Evolutionary conservation across 2,329 filamentous ascomycete genomes (phyloP).

Genomic region (Colletotrichum tropicicola): DNA sequence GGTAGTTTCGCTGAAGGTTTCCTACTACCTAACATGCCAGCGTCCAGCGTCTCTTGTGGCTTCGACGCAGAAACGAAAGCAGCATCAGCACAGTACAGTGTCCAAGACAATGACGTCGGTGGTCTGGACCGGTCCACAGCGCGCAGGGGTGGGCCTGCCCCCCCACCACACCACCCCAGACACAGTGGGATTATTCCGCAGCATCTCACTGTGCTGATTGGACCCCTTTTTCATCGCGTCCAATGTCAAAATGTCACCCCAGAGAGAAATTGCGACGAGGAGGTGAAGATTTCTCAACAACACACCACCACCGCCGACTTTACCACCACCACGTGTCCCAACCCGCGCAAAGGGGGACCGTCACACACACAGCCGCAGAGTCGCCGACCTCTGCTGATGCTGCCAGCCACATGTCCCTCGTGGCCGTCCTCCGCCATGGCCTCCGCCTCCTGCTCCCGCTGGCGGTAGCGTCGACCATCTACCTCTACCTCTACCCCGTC

Average conservation of each 20-base stretch:
- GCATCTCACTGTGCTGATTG: conserved; percentile 2
- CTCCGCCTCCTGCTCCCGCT: conserved; percentile 69
- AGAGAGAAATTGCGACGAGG: neutral
- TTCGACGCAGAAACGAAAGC: neutral
- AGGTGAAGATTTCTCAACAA: neutral
- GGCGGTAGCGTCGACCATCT: conserved; percentile 75
- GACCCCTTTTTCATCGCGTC: conserved; percentile 24
- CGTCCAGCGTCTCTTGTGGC: neutral
- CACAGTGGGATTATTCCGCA: conserved; percentile 1
- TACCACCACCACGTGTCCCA: neutral
- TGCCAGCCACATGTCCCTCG: conserved; percentile 59
- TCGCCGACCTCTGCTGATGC: conserved; percentile 23
- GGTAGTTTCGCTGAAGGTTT: too few relatives aligned
- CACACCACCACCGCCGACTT: too few relatives aligned
- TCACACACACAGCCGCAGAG: conserved; percentile 22
- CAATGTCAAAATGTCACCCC: neutral
- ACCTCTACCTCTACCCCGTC: conserved; percentile 88
- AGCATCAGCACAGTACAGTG: neutral
- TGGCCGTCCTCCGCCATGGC: conserved; percentile 63
- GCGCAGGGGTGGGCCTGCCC: neutral
- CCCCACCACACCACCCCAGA: neutral
- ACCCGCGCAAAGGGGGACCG: neutral
- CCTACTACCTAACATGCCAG: too few relatives aligned
- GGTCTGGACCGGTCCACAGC: conserved; percentile 15
- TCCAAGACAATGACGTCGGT: conserved; percentile 22